Percentiles rank a stretch among this genome's conserved stretches.
Evolutionary conservation across 805 yeast species (phyloP).

Genomic region (Kuraishia ogatae): DNA sequence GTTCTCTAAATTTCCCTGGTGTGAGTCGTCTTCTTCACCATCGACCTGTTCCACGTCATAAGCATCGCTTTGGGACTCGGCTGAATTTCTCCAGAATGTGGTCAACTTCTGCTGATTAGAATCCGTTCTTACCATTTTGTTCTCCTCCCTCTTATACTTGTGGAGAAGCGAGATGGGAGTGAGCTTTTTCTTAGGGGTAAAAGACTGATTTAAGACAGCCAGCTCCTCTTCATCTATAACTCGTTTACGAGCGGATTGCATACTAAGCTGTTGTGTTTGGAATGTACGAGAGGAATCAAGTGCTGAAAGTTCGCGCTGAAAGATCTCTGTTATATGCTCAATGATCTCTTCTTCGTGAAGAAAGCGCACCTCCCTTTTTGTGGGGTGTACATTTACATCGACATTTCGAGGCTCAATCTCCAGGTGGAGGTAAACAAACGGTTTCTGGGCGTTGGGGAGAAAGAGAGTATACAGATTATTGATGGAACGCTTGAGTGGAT

Average conservation of each 20-base stretch:
- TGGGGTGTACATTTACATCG: slow-evolving; percentile 95
- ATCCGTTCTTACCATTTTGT: slow-evolving; percentile 66
- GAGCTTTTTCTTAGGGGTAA: not conserved
- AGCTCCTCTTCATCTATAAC: slow-evolving; percentile 3
- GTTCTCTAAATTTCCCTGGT: not conserved
- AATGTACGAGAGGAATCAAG: slow-evolving; percentile 65
- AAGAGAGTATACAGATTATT: slow-evolving; percentile 50
- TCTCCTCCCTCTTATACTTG: slow-evolving; percentile 40
- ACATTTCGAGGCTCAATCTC: slow-evolving; percentile 57
- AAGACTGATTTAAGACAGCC: not conserved
- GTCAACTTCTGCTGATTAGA: slow-evolving; percentile 50
- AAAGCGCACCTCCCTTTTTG: slow-evolving; percentile 86
- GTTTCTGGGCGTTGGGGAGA: slow-evolving; percentile 69
- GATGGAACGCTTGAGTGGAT: slow-evolving; percentile 67
- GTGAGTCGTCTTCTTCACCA: not conserved
- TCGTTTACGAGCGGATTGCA: slow-evolving; percentile 23
- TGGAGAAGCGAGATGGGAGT: not conserved
- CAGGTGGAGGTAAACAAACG: slow-evolving; percentile 74
- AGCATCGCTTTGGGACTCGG: not conserved
- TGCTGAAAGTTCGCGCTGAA: slow-evolving; percentile 42
- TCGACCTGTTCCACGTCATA: not conserved
- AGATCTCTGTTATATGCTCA: slow-evolving; percentile 38
- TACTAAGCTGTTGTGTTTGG: slow-evolving; percentile 49
- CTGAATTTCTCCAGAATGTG: slow-evolving; percentile 16
- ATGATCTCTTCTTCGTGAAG: slow-evolving; percentile 81